Base-by-base conservation (phyloP, 768 basidiomycete genomes). In the Naganishia kalamii region DNA sequence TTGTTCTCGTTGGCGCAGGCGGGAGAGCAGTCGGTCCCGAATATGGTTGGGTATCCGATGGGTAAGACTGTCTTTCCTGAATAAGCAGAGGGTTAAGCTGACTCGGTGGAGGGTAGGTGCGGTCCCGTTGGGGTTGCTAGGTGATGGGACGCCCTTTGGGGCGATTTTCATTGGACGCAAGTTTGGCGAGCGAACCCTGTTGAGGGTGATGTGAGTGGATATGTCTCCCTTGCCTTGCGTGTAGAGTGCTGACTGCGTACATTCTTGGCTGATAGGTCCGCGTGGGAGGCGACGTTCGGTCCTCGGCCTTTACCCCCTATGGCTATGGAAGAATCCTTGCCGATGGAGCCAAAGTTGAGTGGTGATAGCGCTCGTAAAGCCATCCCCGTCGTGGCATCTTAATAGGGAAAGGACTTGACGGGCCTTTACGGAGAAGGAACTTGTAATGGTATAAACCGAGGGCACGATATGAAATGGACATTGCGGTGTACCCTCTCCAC, bases 31-130 rank as follows among this genome's bases (percentile, higher is more conserved):
- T 65, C 60, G 41, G 11, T 63, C 1, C 66, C 69, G 23, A 65
- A 65, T 51, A 70, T 68, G 69, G 60, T 63, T 1, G 69, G 69
- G 21, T 68, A 41, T 44, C 62, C 62, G 15, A 63, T 63, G 37
- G 62, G 62, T 63, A 23, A 32, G 62, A 35, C 5, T 49, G 7
- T 23, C 29, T 37, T 23, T 48, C 5, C 1, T 57, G 5, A 5
- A 33, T 23, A 6, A 8, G 2, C 7, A 17, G 37, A 17, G 12
- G 13, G 8, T 49, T 49, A 3, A 12, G 48, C 5, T 49, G 48
- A 23, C 52, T 32, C 29, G 21, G 17, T 8, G 8, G 37, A 40
- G 37, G n/a, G 23, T 30, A 63, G 62, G 48, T 17, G 47, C 41
- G 17, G 37, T 63, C 1, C 62, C 62, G 11, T 40, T 63, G 4